A percentile compares a stretch with the other conserved stretches of the same genome.
Evolutionary conservation across 1,284 basidiomycete genomes (phyloP).

Genomic region (Pascua sp.): DNA sequence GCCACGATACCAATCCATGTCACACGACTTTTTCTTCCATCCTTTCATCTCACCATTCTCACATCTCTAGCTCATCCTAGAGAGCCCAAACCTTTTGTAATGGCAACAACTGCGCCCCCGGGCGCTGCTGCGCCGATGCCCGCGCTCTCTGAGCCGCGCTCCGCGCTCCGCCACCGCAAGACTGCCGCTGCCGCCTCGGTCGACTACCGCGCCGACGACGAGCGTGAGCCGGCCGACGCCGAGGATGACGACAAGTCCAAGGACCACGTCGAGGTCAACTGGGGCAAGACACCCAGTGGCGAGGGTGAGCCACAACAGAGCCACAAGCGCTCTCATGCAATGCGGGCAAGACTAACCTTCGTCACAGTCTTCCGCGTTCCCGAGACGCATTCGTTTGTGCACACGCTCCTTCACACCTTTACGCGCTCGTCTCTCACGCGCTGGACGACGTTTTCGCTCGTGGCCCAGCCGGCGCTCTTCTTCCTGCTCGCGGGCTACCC

Average conservation of each 20-base stretch:
- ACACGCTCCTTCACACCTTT: constrained; percentile 80
- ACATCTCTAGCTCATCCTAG: no score
- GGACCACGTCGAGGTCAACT: constrained; percentile 60
- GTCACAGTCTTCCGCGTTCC: constrained; percentile 83
- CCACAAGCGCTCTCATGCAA: background rate
- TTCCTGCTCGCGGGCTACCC: constrained; percentile 59
- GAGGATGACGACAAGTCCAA: constrained; percentile 12
- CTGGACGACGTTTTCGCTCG: constrained; percentile 74
- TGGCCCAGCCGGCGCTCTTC: constrained; percentile 75
- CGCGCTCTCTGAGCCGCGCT: background rate
- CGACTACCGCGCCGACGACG: constrained; percentile 21
- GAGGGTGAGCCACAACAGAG: constrained; percentile 58
- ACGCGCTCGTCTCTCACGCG: constrained; percentile 90
- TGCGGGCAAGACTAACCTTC: background rate
- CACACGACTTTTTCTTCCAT: no score
- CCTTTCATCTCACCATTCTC: no score
- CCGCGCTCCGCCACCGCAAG: constrained; percentile 9
- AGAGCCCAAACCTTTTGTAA: no score
- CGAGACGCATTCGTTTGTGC: constrained; percentile 90
- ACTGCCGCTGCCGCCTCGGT: background rate
- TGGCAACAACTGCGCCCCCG: no score
- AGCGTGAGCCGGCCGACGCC: background rate
- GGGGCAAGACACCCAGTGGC: constrained; percentile 80
- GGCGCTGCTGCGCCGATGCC: no score
- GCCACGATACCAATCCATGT: no score